These are phyloP conservation scores for Penicillium occitanis DNA, from an alignment of 2,329 filamentous ascomycete species.

Conservation along the genomic window DNA sequence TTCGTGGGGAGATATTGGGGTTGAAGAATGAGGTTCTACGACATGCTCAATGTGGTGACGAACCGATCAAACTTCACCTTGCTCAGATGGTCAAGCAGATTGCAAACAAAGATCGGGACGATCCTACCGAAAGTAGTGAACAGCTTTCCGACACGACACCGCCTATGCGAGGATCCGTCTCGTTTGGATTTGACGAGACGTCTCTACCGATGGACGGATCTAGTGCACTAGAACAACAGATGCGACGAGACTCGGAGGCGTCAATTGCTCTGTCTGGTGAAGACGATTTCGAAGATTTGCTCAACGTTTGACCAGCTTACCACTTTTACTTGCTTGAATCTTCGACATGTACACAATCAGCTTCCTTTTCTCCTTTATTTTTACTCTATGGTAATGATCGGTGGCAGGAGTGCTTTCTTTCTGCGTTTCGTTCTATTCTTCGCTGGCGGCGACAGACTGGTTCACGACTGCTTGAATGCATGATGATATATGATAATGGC, in stretches of 20 bases:
- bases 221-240: slow-evolving; percentile 30
- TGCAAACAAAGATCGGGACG: slow-evolving; percentile 30
- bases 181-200: slow-evolving; percentile 37
- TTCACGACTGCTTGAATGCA: slow-evolving; percentile 3
- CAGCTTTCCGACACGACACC: slow-evolving; percentile 6
- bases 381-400: neutral
- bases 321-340: neutral
- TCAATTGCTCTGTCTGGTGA: slow-evolving; percentile 33
- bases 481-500: slow-evolving; percentile 12
- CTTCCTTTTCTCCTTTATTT: neutral
- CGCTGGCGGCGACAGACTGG: neutral
- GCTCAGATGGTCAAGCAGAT: slow-evolving; percentile 41
- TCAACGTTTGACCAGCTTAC: slow-evolving; percentile 30
- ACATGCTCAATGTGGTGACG: slow-evolving; percentile 41
- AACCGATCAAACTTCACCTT: slow-evolving; percentile 39
- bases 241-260: slow-evolving; percentile 33
- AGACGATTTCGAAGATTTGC: slow-evolving; percentile 36
- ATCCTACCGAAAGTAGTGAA: slow-evolving; percentile 13
- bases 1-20: slow-evolving; percentile 39
- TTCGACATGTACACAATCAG: neutral
- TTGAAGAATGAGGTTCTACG: slow-evolving; percentile 44
- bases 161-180: slow-evolving; percentile 24
- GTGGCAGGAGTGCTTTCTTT: neutral
- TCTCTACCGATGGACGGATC: slow-evolving; percentile 30
- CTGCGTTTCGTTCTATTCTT: slow-evolving; percentile 5